Base-by-base conservation (phyloP, 176 grass and related monocot genomes). In the Musa itinerans region DNA sequence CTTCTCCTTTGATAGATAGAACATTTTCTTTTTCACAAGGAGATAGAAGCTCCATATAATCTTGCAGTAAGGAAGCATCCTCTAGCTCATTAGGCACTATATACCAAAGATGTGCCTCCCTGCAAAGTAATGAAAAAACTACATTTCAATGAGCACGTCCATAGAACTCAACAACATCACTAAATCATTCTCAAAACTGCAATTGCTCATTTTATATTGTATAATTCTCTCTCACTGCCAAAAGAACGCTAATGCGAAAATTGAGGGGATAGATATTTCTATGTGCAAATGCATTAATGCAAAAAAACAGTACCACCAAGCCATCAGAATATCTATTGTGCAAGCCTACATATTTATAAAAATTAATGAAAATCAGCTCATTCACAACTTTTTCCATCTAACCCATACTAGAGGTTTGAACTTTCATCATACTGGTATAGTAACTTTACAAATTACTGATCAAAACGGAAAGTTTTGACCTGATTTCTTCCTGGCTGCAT, bases 81-180 rank as follows among this genome's bases (percentile, higher is more conserved):
- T 91, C 86, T 63, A 98, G 56, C 73, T 98, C 90, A 81, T 98
- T 84, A 73, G 94, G 88, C 24, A 86, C 82, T 63, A 98, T 54
- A 78, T 87, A 98, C 94, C 94, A 98, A 71, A 98, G 27, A 89
- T 98, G 90, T 72, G 85, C 86, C 69, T 93, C 94, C 71, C 94
- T 98, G 62, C 17, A 54, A 80, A 6, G 80, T 71, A 79, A 85
- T 69, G 64, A 73, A 73, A 74, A 1, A 3, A 24, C 63, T 19
- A 68, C 11, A 43, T 6, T 21, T 27, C 20, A 21, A 48, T 53
- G 24, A 1, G 9, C 51, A 80, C n/a, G 69, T 70, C 50, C 69
- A 24, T 27, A 52, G 22, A 54, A 74, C 0, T 55, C 34, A 70
- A 4, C 63, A 71, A 65, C 16, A 25, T 24, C 53, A 74, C 20